These are phyloP conservation scores for Dioscorea cayenensis DNA, from an alignment of 116 monocot species.

Conservation along the genomic window DNA sequence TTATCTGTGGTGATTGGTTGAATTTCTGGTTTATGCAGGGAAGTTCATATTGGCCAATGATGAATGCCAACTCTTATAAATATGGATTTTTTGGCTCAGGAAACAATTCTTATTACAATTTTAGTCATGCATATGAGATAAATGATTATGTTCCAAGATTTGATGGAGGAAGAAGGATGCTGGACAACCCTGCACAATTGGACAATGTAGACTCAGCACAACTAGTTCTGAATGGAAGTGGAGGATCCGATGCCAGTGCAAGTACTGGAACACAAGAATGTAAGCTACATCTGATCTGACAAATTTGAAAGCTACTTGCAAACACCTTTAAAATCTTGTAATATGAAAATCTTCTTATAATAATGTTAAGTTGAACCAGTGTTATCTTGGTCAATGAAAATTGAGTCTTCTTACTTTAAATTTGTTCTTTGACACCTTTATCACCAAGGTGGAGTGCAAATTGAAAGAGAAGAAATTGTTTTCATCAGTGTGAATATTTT, in stretches of 20 bases:
- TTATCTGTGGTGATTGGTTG: background rate
- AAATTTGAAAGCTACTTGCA: background rate
- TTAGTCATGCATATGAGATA: constrained; percentile 43
- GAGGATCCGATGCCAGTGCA: constrained; percentile 20
- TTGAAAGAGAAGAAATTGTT: no score
- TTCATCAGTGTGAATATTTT: no score
- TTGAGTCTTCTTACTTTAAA: no score
- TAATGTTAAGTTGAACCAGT: no score
- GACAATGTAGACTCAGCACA: constrained; percentile 29
- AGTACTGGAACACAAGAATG: constrained; percentile 45
- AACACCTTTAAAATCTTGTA: background rate
- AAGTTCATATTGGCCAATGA: constrained; percentile 73
- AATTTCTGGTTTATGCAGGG: constrained; percentile 27
- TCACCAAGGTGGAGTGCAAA: no score
- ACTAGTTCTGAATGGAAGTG: constrained; percentile 23
- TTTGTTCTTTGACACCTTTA: no score
- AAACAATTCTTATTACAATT: constrained; percentile 53
- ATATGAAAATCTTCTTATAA: background rate
- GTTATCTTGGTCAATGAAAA: no score
- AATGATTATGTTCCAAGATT: constrained; percentile 57
- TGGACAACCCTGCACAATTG: constrained; percentile 39
- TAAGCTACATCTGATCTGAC: constrained; percentile 31
- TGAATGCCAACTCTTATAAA: constrained; percentile 66
- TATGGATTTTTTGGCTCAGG: constrained; percentile 57
- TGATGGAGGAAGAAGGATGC: constrained; percentile 45